These are phyloP conservation scores for Chlorella sorokiniana DNA, from an alignment of 139 green algal species.

Conservation along the genomic window DNA sequence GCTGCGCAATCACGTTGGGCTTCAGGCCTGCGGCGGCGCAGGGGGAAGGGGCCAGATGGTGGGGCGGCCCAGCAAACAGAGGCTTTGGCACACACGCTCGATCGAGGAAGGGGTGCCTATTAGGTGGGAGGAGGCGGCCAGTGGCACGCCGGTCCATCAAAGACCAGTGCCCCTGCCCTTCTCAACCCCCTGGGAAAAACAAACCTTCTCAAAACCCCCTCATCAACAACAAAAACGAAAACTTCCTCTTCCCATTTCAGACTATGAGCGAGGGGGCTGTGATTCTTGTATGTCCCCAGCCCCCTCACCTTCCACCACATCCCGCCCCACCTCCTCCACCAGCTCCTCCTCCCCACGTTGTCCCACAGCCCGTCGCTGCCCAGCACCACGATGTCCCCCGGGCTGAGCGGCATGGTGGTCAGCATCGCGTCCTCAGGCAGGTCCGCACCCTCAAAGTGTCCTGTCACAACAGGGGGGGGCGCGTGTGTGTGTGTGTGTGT, in stretches of 20 bases:
- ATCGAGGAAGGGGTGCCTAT: too few species aligned
- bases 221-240: too few species aligned
- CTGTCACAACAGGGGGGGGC: neutral
- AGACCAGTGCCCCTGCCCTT: too few species aligned
- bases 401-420: conserved; percentile 60
- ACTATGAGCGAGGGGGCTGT: too few species aligned
- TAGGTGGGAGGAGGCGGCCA: too few species aligned
- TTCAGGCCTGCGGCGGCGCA: conserved; percentile 16
- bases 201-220: too few species aligned
- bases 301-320: conserved; percentile 17
- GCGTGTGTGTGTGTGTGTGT: neutral
- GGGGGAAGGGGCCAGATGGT: neutral
- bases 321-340: conserved; percentile 42
- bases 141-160: too few species aligned
- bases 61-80: neutral
- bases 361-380: conserved; percentile 91
- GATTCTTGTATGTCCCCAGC: too few species aligned
- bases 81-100: too few species aligned
- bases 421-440: conserved; percentile 80
- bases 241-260: too few species aligned
- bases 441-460: conserved; percentile 22
- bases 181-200: too few species aligned
- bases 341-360: conserved; percentile 86
- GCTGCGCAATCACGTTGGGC: conserved; percentile 55
- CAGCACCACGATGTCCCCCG: conserved; percentile 87